Evolutionary conservation across 371 early-diverging fungal genomes (phyloP).

Genomic region (Nematocida sp.): DNA sequence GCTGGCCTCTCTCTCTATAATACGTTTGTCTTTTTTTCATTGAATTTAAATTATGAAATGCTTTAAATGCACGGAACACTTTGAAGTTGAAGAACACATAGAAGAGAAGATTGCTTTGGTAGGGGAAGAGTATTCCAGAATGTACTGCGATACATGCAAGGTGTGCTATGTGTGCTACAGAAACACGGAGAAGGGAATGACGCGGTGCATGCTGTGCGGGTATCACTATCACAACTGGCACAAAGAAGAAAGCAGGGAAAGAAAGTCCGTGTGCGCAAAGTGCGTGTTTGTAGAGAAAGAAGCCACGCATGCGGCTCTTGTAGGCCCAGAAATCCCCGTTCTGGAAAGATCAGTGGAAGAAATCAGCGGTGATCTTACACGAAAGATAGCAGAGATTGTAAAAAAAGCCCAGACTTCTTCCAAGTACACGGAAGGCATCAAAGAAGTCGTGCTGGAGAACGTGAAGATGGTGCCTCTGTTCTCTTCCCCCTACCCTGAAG

Average conservation of each 20-base stretch:
- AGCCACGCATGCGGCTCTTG: neutral
- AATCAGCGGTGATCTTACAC: neutral
- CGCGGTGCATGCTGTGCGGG: slow-evolving; percentile 34
- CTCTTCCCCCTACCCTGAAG: slow-evolving; percentile 40
- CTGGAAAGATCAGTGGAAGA: slow-evolving; percentile 4
- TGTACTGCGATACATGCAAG: slow-evolving; percentile 30
- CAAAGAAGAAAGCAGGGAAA: neutral
- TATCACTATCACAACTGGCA: slow-evolving; percentile 12
- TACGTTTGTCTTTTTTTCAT: slow-evolving; percentile 43
- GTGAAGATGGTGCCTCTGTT: slow-evolving; percentile 30
- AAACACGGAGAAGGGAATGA: neutral
- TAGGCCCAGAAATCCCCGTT: slow-evolving; percentile 27
- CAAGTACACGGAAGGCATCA: slow-evolving; percentile 20
- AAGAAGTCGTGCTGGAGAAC: slow-evolving; percentile 26
- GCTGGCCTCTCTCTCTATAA: slow-evolving; percentile 48
- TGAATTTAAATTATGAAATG: slow-evolving; percentile 48
- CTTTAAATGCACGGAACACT: slow-evolving; percentile 11
- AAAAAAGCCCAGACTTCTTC: neutral
- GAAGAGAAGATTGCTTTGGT: slow-evolving; percentile 17
- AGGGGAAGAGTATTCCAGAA: slow-evolving; percentile 6
- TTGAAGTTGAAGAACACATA: slow-evolving; percentile 13
- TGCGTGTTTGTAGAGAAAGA: neutral
- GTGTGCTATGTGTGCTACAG: slow-evolving; percentile 23
- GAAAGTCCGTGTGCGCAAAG: neutral
- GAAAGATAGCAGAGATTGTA: neutral